These are phyloP conservation scores for Trifolium fragiferum DNA, from an alignment of 306 rosid species.

Conservation along the genomic window DNA sequence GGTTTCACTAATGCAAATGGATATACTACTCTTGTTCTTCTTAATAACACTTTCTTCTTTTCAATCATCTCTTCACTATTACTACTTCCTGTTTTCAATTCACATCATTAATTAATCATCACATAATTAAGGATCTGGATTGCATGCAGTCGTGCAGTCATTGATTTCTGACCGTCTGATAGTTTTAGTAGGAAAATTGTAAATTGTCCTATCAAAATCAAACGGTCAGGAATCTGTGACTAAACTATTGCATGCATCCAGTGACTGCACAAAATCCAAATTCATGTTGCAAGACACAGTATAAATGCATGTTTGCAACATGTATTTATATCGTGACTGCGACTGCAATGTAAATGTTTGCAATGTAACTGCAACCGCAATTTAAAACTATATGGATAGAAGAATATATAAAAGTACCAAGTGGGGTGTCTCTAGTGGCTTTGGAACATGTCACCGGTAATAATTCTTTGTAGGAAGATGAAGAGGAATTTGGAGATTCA, in stretches of 20 bases:
- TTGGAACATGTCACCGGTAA: constrained; percentile 41
- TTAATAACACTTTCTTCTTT: constrained; percentile 28
- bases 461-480: constrained; percentile 67
- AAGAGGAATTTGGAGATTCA: constrained; percentile 67
- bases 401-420: constrained; percentile 23
- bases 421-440: constrained; percentile 43
- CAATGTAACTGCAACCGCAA: background rate
- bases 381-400: background rate
- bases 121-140: too few relatives aligned
- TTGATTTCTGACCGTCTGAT: too few relatives aligned
- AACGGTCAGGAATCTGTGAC: too few relatives aligned
- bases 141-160: too few relatives aligned
- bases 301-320: too few relatives aligned
- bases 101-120: background rate
- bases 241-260: too few relatives aligned
- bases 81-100: constrained; percentile 4
- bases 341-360: background rate
- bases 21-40: constrained; percentile 59
- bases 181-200: too few relatives aligned
- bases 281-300: too few relatives aligned
- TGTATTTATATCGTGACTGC: too few relatives aligned
- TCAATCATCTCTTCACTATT: background rate
- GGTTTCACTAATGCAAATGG: constrained; percentile 98
- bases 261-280: too few relatives aligned
- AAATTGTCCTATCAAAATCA: too few relatives aligned